A percentile compares a stretch with the other conserved stretches of the same genome.
These are phyloP conservation scores for Penicillium italicum DNA, from an alignment of 2,329 filamentous ascomycete species.

Conservation along the genomic window DNA sequence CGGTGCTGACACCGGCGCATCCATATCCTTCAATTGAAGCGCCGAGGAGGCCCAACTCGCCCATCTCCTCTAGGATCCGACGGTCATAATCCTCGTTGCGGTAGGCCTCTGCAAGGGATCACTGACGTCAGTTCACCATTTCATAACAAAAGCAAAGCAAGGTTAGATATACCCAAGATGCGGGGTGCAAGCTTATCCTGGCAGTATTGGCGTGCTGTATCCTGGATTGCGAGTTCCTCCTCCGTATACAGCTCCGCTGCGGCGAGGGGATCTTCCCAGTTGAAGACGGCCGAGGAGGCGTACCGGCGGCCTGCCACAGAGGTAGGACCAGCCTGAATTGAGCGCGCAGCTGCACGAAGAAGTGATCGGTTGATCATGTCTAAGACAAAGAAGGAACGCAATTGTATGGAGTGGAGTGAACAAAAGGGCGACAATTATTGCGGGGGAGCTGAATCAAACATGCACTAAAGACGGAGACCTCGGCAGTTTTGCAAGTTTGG, in stretches of 20 bases:
- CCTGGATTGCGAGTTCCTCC: slow-evolving; percentile 83
- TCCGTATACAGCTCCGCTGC: slow-evolving; percentile 75
- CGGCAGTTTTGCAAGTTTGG: slow-evolving; percentile 23
- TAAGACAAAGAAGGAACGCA: not conserved
- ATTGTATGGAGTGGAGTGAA: not conserved
- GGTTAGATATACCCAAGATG: slow-evolving; percentile 67
- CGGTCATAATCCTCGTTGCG: slow-evolving; percentile 82
- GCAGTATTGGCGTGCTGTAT: slow-evolving; percentile 90
- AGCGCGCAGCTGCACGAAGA: slow-evolving; percentile 32
- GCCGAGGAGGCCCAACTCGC: slow-evolving; percentile 81
- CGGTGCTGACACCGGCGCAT: slow-evolving; percentile 81
- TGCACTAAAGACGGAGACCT: slow-evolving; percentile 24
- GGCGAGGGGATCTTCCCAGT: slow-evolving; percentile 87
- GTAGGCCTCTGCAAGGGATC: slow-evolving; percentile 64
- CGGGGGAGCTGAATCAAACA: slow-evolving; percentile 27
- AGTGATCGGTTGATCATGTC: slow-evolving; percentile 33
- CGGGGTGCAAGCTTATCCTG: slow-evolving; percentile 83
- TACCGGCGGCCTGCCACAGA: slow-evolving; percentile 19
- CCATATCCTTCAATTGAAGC: slow-evolving; percentile 83
- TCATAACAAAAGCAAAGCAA: not conserved
- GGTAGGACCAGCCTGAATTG: slow-evolving; percentile 23
- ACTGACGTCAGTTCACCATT: not conserved
- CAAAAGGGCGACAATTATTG: slow-evolving; percentile 10
- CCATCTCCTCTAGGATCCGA: slow-evolving; percentile 86
- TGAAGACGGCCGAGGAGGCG: slow-evolving; percentile 55